Conservation (phyloP, 1,139 yeast genomes). For the Wickerhamomyces sp. region DNA sequence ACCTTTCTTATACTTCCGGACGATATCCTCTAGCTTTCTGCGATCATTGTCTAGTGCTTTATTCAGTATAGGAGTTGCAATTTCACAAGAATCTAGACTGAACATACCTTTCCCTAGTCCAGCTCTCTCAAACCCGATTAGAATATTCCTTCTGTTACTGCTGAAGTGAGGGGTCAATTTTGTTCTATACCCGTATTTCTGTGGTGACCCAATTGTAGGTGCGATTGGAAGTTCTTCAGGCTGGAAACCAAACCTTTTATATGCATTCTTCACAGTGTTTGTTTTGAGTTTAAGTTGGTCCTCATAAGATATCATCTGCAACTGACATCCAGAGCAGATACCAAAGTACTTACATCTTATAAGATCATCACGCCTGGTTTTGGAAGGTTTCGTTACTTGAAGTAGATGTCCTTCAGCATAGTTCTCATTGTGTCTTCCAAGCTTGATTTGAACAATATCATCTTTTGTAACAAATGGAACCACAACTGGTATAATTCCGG, state of each 20-base stretch:
- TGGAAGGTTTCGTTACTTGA: constrained; percentile 37
- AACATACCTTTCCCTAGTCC: constrained; percentile 66
- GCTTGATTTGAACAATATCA: constrained; percentile 53
- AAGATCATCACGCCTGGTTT: constrained; percentile 38
- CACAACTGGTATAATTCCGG: constrained; percentile 29
- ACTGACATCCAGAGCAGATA: constrained; percentile 76
- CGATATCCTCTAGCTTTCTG: constrained; percentile 36
- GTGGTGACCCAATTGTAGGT: constrained; percentile 64
- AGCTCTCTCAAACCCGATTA: constrained; percentile 42
- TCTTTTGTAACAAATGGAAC: constrained; percentile 78
- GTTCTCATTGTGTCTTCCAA: constrained; percentile 58
- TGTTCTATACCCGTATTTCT: constrained; percentile 63
- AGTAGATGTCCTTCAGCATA: constrained; percentile 64
- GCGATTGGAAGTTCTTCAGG: constrained; percentile 43
- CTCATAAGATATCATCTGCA: constrained; percentile 61
- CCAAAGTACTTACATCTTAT: constrained; percentile 60
- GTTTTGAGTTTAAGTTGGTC: constrained; percentile 61
- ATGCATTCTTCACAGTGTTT: constrained; percentile 63
- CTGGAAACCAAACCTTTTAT: constrained; percentile 51
- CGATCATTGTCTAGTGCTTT: constrained; percentile 59
- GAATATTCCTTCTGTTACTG: constrained; percentile 38
- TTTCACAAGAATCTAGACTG: constrained; percentile 78
- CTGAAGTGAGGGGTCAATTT: constrained; percentile 86
- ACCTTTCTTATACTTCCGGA: constrained; percentile 52
- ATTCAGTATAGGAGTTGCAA: constrained; percentile 67